Base-by-base conservation (phyloP, 495 filamentous ascomycete genomes). In the Apodospora peruviana region DNA sequence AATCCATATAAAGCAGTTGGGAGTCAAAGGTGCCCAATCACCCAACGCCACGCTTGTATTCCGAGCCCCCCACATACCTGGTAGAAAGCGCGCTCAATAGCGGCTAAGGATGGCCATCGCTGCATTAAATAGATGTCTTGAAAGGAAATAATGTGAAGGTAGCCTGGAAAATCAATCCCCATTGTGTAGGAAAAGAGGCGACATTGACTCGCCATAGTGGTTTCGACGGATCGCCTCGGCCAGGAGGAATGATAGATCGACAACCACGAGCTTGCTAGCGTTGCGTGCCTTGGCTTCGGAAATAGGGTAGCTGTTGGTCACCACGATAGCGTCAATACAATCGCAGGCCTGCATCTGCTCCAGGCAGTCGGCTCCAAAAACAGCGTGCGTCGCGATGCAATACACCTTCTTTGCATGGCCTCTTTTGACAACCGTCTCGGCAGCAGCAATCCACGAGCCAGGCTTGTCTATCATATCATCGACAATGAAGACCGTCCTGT, bases 391-490 rank as follows among this genome's bases (percentile, higher is more conserved):
- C 17, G 94, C 93, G 70, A 98, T 95, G 69, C 89, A 95, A 66
- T 96, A 96, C 36, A 98, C 93, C 66, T 87, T 90, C 64, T 88
- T 90, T 4, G 94, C 93, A 40, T 81, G 82, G 55, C 91, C 93
- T 52, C 88, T 78, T 76, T 96, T 95, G 45, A 94, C 87, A 1
- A 96, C 91, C 7, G 91, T 96, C 72, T 98, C 93, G 9, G 93
- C 93, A n/a, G 93, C 93, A 8, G 91, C 93, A 57, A 97, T 93
- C 93, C 93, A 98, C 17, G 88, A 94, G 18, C 88, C 89, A 22
- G 88, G 82, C 66, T 95, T 95, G 72, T 98, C 93, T 57, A 98
- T 96, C 87, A 98, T 95, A 67, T 98, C 93, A 71, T 98, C 93
- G 41, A 98, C 85, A 51, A 98, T 86, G 66, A 98, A 85, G 32